Evolutionary conservation across 108 stramenopile genomes (phyloP), one percentile per base, ranked within the genome.

Genomic region (Seminavis robusta): DNA sequence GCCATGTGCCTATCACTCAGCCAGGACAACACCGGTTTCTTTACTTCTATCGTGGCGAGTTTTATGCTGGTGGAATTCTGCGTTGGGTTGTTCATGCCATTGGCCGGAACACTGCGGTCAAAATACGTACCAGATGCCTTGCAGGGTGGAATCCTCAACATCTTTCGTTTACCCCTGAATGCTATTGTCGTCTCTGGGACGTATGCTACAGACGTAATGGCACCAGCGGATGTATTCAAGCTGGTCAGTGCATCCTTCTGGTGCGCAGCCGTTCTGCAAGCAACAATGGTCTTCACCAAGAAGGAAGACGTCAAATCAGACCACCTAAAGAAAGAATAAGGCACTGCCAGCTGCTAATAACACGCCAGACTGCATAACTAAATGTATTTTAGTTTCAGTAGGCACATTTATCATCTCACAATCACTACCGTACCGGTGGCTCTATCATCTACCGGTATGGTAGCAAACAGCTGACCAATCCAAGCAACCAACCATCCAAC

Each of bases 151-250:
- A 90, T 97, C 50, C 71, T 97, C 60, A 97, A 94, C 59, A 89
- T 97, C 42, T 94, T 93, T 47, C 87, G 96, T 10, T 67, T 97
- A 33, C 96, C 96, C 17, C 77, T 97, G n/a, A 97, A 97, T 70
- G 79, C 84, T 1, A 84, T 97, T 40, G 96, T 97, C 25, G 97
- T 94, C 37, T 74, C 80, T 17, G 95, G 95, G 33, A 96, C 95
- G 15, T 79, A 86, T 50, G 81, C 86, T 9, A 90, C 92, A 9
- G 89, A 96, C 60, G 72, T 88, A 27, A 62, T 87, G 37, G 81
- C 88, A 50, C 65, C 75, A 31, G 50, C 69, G 13, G 37, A 73
- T 20, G 84, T 88, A 9, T 94, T 76, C 66, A 63, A 74, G 38
- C 56, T 86, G 3, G 85, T 94, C 8, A 81, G 86, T 49, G 73